phyloP scores from a whole-genome alignment of 805 yeast species.

The Torulaspora franciscae region DNA sequence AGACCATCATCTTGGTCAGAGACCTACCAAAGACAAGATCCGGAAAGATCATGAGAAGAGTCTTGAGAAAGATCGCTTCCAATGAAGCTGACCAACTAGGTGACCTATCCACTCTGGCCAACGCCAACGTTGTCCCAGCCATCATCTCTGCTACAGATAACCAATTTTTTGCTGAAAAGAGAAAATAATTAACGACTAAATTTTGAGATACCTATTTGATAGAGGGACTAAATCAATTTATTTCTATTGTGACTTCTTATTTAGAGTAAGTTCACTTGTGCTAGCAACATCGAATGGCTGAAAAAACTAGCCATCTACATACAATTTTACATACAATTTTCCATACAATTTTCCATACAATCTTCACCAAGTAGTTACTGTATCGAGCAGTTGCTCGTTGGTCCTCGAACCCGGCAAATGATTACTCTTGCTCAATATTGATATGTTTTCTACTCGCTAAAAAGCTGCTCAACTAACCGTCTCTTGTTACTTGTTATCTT shows the following conservation, averaged over 20 bases:
- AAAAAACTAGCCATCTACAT: no score
- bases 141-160: constrained; percentile 62
- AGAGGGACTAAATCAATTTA: constrained; percentile 1
- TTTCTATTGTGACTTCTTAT: neutral
- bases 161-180: constrained; percentile 33
- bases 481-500: no score
- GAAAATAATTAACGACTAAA: constrained; percentile 12
- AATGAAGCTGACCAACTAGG: constrained; percentile 93
- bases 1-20: constrained; percentile 68
- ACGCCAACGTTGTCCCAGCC: constrained; percentile 77
- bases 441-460: no score
- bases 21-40: constrained; percentile 98
- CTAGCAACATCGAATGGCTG: neutral
- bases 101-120: constrained; percentile 82
- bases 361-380: no score
- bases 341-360: no score
- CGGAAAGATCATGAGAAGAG: constrained; percentile 98
- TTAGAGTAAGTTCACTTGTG: constrained; percentile 1
- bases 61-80: constrained; percentile 84
- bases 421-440: no score
- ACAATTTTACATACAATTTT: no score
- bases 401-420: no score
- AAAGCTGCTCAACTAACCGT: no score
- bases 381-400: no score
- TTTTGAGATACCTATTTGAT: neutral